phyloP scores from a whole-genome alignment of 306 rosid genomes.

The Sicyos edulis region DNA sequence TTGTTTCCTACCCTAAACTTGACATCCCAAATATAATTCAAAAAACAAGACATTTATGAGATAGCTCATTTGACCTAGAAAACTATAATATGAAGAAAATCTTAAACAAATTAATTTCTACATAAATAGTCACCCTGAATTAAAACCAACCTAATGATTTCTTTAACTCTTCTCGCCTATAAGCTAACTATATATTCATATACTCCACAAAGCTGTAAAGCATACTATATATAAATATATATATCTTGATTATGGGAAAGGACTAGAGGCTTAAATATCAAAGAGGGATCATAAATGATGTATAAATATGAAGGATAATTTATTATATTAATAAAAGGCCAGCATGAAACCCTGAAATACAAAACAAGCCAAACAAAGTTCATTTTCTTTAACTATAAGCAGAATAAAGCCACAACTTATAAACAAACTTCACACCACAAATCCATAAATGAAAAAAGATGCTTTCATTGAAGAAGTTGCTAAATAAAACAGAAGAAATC shows the following conservation, averaged over 20 bases:
- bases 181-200: neutral
- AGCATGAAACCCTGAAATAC: neutral
- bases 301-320: neutral
- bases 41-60: too few relatives aligned
- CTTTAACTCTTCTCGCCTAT: too few relatives aligned
- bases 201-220: neutral
- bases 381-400: neutral
- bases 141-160: too few relatives aligned
- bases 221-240: too few relatives aligned
- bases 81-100: too few relatives aligned
- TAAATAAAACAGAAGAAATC: neutral
- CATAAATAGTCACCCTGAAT: too few relatives aligned
- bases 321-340: neutral
- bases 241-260: neutral
- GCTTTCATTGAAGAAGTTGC: neutral
- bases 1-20: neutral
- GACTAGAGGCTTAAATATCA: neutral
- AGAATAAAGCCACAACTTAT: neutral
- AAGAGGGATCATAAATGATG: neutral
- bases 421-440: conserved; percentile 3
- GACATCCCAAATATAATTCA: too few relatives aligned
- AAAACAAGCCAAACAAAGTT: neutral
- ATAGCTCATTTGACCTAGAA: too few relatives aligned
- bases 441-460: neutral
- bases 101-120: too few relatives aligned